Evolutionary conservation across 805 yeast species (phyloP).

Genomic region (Crinitomyces ghanaensis): DNA sequence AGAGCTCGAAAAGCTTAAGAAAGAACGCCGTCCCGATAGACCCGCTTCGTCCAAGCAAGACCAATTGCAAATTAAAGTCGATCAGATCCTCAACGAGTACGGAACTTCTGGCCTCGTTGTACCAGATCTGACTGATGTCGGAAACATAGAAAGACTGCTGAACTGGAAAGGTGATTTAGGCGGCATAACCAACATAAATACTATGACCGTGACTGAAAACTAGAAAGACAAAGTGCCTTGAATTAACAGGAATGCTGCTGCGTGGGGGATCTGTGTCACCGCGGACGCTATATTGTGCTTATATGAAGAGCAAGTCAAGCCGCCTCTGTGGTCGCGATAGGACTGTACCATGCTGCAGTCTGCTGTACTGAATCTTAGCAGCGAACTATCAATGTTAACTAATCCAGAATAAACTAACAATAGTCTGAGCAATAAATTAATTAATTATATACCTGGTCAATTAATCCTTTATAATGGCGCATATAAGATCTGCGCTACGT

Average conservation of each 20-base stretch:
- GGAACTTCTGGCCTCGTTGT: slow-evolving; percentile 54
- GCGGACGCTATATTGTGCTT: too few species aligned
- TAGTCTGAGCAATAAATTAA: neutral
- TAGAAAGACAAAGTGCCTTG: too few species aligned
- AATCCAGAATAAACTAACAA: too few species aligned
- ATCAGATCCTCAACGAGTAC: slow-evolving; percentile 51
- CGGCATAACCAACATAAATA: slow-evolving; percentile 55
- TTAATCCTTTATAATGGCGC: slow-evolving; percentile 62
- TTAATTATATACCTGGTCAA: neutral
- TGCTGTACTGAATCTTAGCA: too few species aligned
- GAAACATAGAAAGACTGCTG: slow-evolving; percentile 48
- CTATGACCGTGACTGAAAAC: too few species aligned
- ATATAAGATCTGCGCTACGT: slow-evolving; percentile 82
- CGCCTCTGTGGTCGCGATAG: too few species aligned
- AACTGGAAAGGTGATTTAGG: slow-evolving; percentile 80
- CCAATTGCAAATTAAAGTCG: slow-evolving; percentile 46
- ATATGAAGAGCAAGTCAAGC: too few species aligned
- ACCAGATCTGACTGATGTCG: slow-evolving; percentile 58
- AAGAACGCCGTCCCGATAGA: slow-evolving; percentile 73
- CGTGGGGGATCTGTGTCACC: too few species aligned
- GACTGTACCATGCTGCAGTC: too few species aligned
- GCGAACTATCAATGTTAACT: too few species aligned
- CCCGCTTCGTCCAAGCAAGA: slow-evolving; percentile 68
- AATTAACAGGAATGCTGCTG: too few species aligned
- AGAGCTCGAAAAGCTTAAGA: slow-evolving; percentile 53